phyloP scores from a whole-genome alignment of 1,139 yeast genomes.

The Kluyveromyces sp. region DNA sequence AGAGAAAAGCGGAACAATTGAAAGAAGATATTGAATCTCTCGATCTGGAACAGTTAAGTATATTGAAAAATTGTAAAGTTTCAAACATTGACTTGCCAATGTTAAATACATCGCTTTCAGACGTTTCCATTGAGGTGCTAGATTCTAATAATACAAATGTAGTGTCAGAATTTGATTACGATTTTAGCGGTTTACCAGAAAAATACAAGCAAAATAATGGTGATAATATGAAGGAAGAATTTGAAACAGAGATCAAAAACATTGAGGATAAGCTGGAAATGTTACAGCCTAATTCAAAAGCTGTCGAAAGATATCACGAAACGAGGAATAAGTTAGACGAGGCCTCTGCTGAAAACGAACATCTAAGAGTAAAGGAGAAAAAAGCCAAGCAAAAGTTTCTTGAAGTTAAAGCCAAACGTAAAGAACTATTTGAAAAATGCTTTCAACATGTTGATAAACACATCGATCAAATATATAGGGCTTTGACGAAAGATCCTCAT shows the following conservation, averaged over 20 bases:
- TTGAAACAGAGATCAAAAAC: constrained; percentile 42
- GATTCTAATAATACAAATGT: constrained; percentile 36
- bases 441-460: constrained; percentile 65
- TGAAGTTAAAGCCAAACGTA: constrained; percentile 51
- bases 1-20: constrained; percentile 33
- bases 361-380: constrained; percentile 55
- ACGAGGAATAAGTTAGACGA: constrained; percentile 54
- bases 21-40: constrained; percentile 52
- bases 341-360: constrained; percentile 58
- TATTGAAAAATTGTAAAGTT: constrained; percentile 67
- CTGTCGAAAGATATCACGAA: constrained; percentile 66
- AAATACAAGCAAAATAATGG: constrained; percentile 34
- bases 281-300: constrained; percentile 74
- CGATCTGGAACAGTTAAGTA: constrained; percentile 51
- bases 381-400: constrained; percentile 51
- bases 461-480: constrained; percentile 80
- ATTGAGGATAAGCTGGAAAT: constrained; percentile 51
- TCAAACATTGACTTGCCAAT: constrained; percentile 65
- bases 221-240: constrained; percentile 30
- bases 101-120: constrained; percentile 47
- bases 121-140: constrained; percentile 37
- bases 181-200: constrained; percentile 44
- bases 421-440: constrained; percentile 58
- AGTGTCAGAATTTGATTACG: constrained; percentile 46
- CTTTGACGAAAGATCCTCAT: constrained; percentile 52